Percentiles rank a stretch among this genome's conserved stretches.
phyloP scores from a whole-genome alignment of 306 rosid species.

The Cicer yamashitae region DNA sequence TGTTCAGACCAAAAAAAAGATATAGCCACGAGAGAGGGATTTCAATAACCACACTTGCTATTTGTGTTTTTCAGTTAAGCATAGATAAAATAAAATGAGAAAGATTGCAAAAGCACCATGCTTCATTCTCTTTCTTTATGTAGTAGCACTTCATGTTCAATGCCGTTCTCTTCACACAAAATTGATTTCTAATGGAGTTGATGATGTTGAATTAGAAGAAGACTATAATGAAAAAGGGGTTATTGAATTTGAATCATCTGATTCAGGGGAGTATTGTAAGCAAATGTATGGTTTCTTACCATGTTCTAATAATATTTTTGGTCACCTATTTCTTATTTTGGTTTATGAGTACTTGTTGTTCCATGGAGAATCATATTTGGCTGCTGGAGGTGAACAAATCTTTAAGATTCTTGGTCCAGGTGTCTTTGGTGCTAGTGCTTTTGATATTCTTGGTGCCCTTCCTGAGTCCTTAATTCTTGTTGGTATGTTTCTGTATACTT shows the following conservation, averaged over 20 bases:
- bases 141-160: conserved; percentile 28
- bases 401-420: conserved; percentile 73
- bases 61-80: conserved; percentile 26
- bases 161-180: conserved; percentile 39
- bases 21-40: background rate
- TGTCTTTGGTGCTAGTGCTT: conserved; percentile 67
- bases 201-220: conserved; percentile 9
- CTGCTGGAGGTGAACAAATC: conserved; percentile 57
- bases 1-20: too few relatives aligned
- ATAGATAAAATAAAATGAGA: conserved; percentile 26
- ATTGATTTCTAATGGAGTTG: conserved; percentile 50
- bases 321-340: conserved; percentile 57
- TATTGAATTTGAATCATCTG: conserved; percentile 3
- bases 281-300: conserved; percentile 70
- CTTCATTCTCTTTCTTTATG: conserved; percentile 33
- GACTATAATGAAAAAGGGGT: conserved; percentile 15
- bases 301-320: conserved; percentile 55
- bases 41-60: background rate
- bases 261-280: conserved; percentile 42
- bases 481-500: conserved; percentile 46
- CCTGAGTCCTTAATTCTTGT: conserved; percentile 65
- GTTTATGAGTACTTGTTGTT: conserved; percentile 65
- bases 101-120: conserved; percentile 24
- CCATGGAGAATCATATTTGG: conserved; percentile 64
- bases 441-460: conserved; percentile 68